Evolutionary conservation across 2,329 filamentous ascomycete genomes (phyloP), one percentile per base, ranked within the genome.

Genomic region (Talaromyces sp.): DNA sequence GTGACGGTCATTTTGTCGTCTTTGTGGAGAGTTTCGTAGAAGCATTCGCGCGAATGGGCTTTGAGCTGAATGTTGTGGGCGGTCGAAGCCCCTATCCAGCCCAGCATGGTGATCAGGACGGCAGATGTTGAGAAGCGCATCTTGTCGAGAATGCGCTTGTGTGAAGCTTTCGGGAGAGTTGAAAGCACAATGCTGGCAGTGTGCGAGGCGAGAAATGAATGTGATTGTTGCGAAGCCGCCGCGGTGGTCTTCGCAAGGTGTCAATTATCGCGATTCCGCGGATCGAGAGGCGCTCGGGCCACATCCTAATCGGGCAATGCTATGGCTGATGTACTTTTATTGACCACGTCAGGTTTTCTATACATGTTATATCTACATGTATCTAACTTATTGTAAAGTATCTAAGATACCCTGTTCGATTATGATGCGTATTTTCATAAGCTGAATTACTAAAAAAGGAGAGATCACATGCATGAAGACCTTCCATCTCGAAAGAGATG

Each of bases 1-100:
- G 93, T 96, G 62, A 99, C 93, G 9, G 92, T 97, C 95, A 99
- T 99, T 78, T 89, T 90, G 81, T 99, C 95, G 77, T 96, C 95
- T 75, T 84, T 86, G 81, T 96, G 93, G 62, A 99, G 86, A 69
- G 82, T 78, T 81, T 99, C 95, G 82, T 96, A 90, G 84, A 98
- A 99, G 82, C 95, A 99, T 82, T 99, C 95, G 78, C 92, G 86
- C 72, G 91, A 90, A 79, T 99, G 92, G 69, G 93, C 89, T 64
- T 89, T 89, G 71, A 99, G 87, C 76, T 95, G 91, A 78, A 99
- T 98, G 82, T 96, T 98, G 85, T 99, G 95, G 69, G 91, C 91
- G 66, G 85, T 76, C 64, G 85, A 83, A 66, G 87, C 82, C 69
- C 86, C 84, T 69, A 87, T 71, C 70, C 73, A 77, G 51, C 72